Evolutionary conservation across 805 yeast species (phyloP), one percentile per base, ranked within the genome.

Genomic region (Middelhovenomyces tepae): DNA sequence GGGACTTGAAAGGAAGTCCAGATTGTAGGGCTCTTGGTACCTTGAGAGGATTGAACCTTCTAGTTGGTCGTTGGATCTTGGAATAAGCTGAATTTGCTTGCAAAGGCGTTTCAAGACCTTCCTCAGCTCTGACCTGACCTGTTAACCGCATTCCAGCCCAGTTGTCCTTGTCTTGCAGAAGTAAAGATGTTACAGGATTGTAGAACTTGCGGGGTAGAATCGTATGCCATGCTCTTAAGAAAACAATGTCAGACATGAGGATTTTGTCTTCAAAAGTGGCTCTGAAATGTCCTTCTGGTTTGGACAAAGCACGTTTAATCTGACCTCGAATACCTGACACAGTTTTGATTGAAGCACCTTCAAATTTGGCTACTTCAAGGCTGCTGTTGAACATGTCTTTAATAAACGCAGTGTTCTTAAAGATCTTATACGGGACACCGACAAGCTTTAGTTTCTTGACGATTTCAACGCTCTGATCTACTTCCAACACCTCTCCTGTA

Each of bases 321-420:
- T 91, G 97, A 58, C 99, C 99, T 46, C 98, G 69, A 38, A 91
- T 85, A 39, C 99, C 98, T 5, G 95, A 83, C 4, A 91, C 98
- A 0, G 98, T 93, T 57, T 86, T 81, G 53, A 91, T 86, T 28
- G 86, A 78, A 0, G 98, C 98, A 38, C 99, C 99, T 63, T 91
- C 98, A 53, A 91, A 91, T 55, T 86, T 83, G 24, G 97, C 97
- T 37, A 89, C 95, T 61, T 91, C 99, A 59, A 91, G 67, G 0
- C 94, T 72, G 39, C 91, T 78, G 17, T 80, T 67, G 57, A 91
- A 91, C 99, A 91, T 91, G 51, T 89, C 96, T 60, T 85, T 89
- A 52, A 91, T 79, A 56, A 93, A 91, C 1, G 98, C 98, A 4
- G 98, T 91, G 60, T 91, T 91, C 53, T 85, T 78, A 74, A 79